Base-by-base conservation (phyloP, 768 basidiomycete genomes). In the Hygrophorus russula region DNA sequence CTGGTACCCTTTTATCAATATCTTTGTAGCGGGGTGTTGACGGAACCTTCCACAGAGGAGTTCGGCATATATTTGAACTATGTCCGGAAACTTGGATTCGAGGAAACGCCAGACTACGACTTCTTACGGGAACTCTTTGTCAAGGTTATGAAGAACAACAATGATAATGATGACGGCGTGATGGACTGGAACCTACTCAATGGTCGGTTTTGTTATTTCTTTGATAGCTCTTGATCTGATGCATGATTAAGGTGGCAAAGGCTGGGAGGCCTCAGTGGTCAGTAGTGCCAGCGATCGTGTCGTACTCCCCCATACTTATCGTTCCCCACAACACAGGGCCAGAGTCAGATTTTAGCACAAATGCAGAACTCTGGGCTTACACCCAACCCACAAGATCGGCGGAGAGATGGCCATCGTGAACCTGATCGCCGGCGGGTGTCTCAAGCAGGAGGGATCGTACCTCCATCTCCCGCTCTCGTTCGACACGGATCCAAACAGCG, bases 41-140 rank as follows among this genome's bases (percentile, higher is more conserved):
- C 33, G 31, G 27, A 29, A 20, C 33, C 5, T 30, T 29, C 11
- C 24, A 17, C 62, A 97, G 96, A 98, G 70, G 96, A 98, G 65
- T 99, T 98, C 56, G 83, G 82, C 44, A 98, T 99, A 57, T 99
- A 98, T 64, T 74, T 99, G 41, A 98, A 98, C 68, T 99, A 99
- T 64, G 96, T 98, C 49, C 83, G 96, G 49, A 99, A 97, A 60
- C 80, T 99, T 50, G 96, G 94, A 11, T 99, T 99, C 61, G 96
- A 98, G 59, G 96, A 99, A 66, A 88, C 92, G 15, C 96, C 96
- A 33, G 96, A 99, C 65, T 99, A 99, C 59, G 93, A 98, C 57
- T 99, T 99, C 66, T 63, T 99, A 55, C 76, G 93, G 47, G 96
- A 97, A 53, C 69, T 99, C 42, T 97, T 98, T 60, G 73, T 82